Evolutionary conservation across 2,329 filamentous ascomycete genomes (phyloP).

Genomic region (Hypoxylon sp.): DNA sequence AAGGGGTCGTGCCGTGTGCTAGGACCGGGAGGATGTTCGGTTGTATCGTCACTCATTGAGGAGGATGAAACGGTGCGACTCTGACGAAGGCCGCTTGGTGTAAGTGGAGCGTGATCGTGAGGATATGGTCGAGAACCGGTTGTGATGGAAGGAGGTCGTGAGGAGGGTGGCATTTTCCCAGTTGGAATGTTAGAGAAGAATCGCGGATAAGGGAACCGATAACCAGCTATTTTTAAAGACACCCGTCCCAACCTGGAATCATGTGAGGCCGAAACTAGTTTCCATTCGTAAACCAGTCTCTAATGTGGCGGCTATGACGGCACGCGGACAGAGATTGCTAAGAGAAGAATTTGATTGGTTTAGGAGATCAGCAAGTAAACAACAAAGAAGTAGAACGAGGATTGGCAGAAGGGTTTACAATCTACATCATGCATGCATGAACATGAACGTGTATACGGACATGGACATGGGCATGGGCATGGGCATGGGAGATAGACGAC

Average conservation of each 20-base stretch:
- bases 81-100: constrained; percentile 53
- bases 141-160: constrained; percentile 38
- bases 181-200: constrained; percentile 1
- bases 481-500: constrained; percentile 4
- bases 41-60: constrained; percentile 33
- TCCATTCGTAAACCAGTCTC: constrained; percentile 27
- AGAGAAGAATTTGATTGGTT: constrained; percentile 6
- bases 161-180: constrained; percentile 42
- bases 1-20: constrained; percentile 32
- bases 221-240: constrained; percentile 6
- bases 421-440: constrained; percentile 25
- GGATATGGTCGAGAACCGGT: constrained; percentile 39
- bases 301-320: constrained; percentile 5
- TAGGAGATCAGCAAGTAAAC: constrained; percentile 7
- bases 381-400: constrained; percentile 5
- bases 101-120: constrained; percentile 51
- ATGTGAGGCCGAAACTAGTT: constrained; percentile 4
- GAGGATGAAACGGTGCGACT: constrained; percentile 52
- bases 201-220: constrained; percentile 5
- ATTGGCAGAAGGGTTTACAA: constrained; percentile 10
- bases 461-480: constrained; percentile 16
- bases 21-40: constrained; percentile 29
- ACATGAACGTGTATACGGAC: not conserved
- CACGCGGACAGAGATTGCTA: not conserved
- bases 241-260: constrained; percentile 11